A percentile compares a stretch with the other conserved stretches of the same genome.
phyloP scores from a whole-genome alignment of 179 eudicot species.

The Gypsophila paniculata region DNA sequence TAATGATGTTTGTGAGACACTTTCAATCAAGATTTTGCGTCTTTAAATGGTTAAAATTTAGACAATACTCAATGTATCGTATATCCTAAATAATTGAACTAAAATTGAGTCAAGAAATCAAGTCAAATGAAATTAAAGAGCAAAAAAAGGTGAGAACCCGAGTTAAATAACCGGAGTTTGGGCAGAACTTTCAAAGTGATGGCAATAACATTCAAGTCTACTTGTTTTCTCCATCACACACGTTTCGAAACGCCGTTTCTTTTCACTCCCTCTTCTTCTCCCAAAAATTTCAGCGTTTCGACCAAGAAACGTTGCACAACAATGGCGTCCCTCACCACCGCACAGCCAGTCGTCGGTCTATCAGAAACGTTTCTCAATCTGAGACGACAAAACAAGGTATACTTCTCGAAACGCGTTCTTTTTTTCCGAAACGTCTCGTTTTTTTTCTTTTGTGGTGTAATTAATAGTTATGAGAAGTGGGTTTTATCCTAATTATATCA shows the following conservation, averaged over 20 bases:
- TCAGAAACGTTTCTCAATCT: conserved; percentile 2
- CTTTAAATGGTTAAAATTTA: too few species aligned
- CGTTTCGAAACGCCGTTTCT: conserved; percentile 14
- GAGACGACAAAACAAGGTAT: conserved; percentile 6
- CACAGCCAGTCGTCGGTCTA: not conserved
- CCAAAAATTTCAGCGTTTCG: not conserved
- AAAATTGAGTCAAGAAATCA: too few species aligned
- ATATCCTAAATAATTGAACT: too few species aligned
- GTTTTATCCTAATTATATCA: not conserved
- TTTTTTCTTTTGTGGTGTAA: not conserved
- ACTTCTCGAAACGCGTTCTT: not conserved
- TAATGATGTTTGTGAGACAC: too few species aligned
- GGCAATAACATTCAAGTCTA: conserved; percentile 2
- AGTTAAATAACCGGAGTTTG: not conserved
- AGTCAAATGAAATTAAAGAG: too few species aligned
- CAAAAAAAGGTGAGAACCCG: too few species aligned
- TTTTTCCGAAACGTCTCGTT: not conserved
- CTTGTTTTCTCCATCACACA: conserved; percentile 1
- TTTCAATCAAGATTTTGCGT: too few species aligned
- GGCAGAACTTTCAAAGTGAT: not conserved
- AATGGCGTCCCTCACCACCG: conserved; percentile 3
- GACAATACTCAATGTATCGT: too few species aligned
- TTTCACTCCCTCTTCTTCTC: not conserved
- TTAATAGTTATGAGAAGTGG: conserved; percentile 9
- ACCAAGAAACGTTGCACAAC: conserved; percentile 4